These are phyloP conservation scores for Trichoderma gracile DNA, from an alignment of 2,329 filamentous ascomycete genomes.

Conservation along the genomic window DNA sequence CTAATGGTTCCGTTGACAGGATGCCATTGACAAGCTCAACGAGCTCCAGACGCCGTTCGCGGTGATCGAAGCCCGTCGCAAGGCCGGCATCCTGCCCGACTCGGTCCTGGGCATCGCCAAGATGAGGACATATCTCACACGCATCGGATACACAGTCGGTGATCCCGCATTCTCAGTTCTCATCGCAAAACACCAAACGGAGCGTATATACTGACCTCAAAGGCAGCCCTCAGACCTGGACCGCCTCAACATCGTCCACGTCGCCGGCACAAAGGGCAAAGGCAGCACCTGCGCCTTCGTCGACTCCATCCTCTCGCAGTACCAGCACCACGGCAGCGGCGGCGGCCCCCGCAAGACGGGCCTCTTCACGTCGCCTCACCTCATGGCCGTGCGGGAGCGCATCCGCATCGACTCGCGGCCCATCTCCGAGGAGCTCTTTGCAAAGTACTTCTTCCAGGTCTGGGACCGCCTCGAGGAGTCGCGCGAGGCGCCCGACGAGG, in stretches of 20 bases:
- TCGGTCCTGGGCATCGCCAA: conserved; percentile 66
- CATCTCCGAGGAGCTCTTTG: conserved; percentile 59
- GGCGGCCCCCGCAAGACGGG: conserved; percentile 52
- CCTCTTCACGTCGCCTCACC: conserved; percentile 69
- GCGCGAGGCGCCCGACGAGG: conserved; percentile 36
- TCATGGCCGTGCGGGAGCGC: conserved; percentile 66
- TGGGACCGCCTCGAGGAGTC: conserved; percentile 57
- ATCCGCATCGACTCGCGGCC: conserved; percentile 63
- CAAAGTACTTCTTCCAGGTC: conserved; percentile 67
- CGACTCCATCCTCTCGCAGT: conserved; percentile 60
- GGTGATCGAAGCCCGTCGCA: conserved; percentile 74
- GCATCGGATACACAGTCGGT: conserved; percentile 70
- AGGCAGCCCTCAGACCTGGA: conserved; percentile 51
- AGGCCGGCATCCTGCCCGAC: conserved; percentile 71
- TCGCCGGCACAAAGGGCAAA: conserved; percentile 77
- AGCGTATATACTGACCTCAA: background rate
- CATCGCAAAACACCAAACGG: background rate
- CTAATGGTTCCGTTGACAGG: conserved; percentile 51
- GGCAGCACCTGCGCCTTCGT: conserved; percentile 71
- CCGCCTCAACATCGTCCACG: conserved; percentile 66
- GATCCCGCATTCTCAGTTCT: background rate
- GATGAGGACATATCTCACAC: conserved; percentile 74
- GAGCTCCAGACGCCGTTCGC: conserved; percentile 86
- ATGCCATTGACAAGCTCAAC: conserved; percentile 83
- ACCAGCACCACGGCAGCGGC: conserved; percentile 37